Evolutionary conservation across 352 stramenopile genomes (phyloP), one percentile per base, ranked within the genome.

Genomic region (Pythium phragmitis): DNA sequence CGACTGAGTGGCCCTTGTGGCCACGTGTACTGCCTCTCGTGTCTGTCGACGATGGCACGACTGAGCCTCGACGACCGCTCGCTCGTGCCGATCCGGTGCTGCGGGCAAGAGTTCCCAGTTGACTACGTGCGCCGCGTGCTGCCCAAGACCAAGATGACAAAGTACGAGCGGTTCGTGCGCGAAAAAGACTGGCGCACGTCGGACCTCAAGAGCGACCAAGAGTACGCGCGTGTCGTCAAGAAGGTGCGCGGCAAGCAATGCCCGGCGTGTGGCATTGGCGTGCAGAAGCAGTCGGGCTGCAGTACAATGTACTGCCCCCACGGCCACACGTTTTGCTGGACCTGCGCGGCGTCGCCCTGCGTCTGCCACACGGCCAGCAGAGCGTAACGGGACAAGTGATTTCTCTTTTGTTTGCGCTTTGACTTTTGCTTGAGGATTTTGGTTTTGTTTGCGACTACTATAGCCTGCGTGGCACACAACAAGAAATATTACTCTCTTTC

Each of bases 251-350:
- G 60, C 55, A 66, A 66, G 57, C 60, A 69, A 47, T 73, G 66
- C 33, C 66, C 66, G 12, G 41, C 55, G 46, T 73, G 66, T 42
- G 66, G 66, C 30, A 52, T 73, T 28, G 66, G 66, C 33, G 66
- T 73, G 5, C 39, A 69, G 39, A 68, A 63, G 39, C 53, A 52
- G 14, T 33, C 21, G 30, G 66, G 66, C 26, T 73, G 66, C 53
- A 43, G 61, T 19, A 39, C 57, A 34, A 66, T 70, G 36, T 17
- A n/a, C 4, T 85, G 76, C 39, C 28, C 57, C 8, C 61, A 63
- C 23, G 73, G 71, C 12, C 77, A 86, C 52, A 3, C 11, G 17
- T 83, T 86, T 26, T 86, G 74, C 60, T 86, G 64, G 59, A 50
- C 65, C 19, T 86, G 77, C 48, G 55, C 60, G 37, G 3, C 63